Conservation (phyloP, 2,329 filamentous ascomycete species). For the Trichoderma sp. region DNA sequence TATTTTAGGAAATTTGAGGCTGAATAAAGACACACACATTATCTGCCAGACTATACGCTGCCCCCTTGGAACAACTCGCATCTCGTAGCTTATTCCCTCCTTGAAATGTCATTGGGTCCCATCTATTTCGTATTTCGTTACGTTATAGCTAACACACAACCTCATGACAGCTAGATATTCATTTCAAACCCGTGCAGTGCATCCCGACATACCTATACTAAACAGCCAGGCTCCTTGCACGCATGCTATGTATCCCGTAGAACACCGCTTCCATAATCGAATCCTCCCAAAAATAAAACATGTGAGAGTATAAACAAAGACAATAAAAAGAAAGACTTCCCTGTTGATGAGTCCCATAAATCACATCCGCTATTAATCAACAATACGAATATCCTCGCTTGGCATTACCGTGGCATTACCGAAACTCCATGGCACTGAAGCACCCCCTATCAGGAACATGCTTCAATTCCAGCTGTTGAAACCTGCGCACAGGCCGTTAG, state of each 20-base stretch:
- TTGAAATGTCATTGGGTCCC: neutral
- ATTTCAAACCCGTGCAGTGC: conserved; percentile 13
- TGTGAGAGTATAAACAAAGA: neutral
- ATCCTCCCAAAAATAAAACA: neutral
- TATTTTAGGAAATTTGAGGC: conserved; percentile 57
- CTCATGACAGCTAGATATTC: conserved; percentile 1
- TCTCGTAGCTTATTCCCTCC: neutral
- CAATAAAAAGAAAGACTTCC: neutral
- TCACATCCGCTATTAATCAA: neutral
- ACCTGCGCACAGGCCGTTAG: conserved; percentile 49
- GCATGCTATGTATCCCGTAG: conserved; percentile 18
- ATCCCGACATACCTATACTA: conserved; percentile 16
- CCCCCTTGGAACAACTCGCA: neutral
- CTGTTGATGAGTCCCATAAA: neutral
- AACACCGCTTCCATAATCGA: conserved; percentile 13
- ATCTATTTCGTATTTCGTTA: conserved; percentile 16
- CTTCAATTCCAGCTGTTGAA: conserved; percentile 88
- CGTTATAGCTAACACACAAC: neutral
- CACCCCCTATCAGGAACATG: conserved; percentile 84
- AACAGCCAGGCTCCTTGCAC: conserved; percentile 18
- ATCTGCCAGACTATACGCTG: neutral
- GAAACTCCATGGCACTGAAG: conserved; percentile 82
- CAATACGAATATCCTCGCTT: neutral
- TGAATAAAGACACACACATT: conserved; percentile 15
- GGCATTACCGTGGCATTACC: conserved; percentile 37